These are phyloP conservation scores for Leccinum boreale DNA, from an alignment of 768 basidiomycete species.

Conservation along the genomic window DNA sequence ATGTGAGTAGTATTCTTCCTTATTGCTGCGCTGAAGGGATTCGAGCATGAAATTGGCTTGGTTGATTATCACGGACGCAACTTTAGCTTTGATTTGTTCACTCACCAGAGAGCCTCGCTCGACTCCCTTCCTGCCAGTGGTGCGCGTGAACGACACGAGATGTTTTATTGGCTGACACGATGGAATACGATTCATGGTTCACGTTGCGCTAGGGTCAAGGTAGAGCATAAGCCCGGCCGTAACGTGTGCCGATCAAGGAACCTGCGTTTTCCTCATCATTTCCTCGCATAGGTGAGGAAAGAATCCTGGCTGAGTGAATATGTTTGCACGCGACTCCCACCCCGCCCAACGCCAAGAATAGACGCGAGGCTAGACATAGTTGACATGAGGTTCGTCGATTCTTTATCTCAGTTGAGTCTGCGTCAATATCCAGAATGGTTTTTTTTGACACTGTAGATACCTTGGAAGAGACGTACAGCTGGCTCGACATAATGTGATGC, in stretches of 20 bases:
- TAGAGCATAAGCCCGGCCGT: slow-evolving; percentile 19
- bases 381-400: neutral
- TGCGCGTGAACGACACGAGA: neutral
- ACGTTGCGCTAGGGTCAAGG: slow-evolving; percentile 25
- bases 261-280: neutral
- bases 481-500: neutral
- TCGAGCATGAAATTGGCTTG: slow-evolving; percentile 17
- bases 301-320: slow-evolving; percentile 16
- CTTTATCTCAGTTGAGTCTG: neutral
- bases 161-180: neutral
- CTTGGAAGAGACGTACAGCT: neutral
- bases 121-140: slow-evolving; percentile 34
- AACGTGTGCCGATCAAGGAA: neutral
- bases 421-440: neutral
- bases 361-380: slow-evolving; percentile 3
- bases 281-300: slow-evolving; percentile 21
- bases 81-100: slow-evolving; percentile 73
- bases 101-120: slow-evolving; percentile 60
- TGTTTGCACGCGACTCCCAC: slow-evolving; percentile 17
- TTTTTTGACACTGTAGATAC: neutral
- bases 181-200: slow-evolving; percentile 15
- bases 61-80: slow-evolving; percentile 73
- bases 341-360: slow-evolving; percentile 16
- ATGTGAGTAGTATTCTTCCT: no score
- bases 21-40: no score